A percentile compares a stretch with the other conserved stretches of the same genome.
Conservation (phyloP, 345 rosid genomes). For the Syzygium jambos region DNA sequence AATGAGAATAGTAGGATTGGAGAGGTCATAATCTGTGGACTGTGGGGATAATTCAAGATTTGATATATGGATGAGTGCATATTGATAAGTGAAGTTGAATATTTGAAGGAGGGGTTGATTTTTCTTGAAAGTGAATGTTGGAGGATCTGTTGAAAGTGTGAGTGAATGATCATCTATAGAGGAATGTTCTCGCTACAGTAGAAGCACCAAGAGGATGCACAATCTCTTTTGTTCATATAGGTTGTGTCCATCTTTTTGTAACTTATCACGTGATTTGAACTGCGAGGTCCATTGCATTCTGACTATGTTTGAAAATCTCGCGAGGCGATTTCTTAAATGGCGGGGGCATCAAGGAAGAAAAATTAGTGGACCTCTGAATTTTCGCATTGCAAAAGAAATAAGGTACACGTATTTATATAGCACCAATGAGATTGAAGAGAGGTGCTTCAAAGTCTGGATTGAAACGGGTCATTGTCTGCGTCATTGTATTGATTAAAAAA, state of each 20-base stretch:
- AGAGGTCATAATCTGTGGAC: not conserved
- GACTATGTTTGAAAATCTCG: not conserved
- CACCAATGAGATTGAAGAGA: constrained; percentile 3
- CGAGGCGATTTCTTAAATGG: not conserved
- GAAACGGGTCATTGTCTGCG: constrained; percentile 24
- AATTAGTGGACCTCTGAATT: not conserved
- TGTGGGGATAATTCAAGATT: not conserved
- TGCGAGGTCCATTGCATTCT: not conserved
- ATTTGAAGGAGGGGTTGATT: not conserved
- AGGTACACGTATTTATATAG: not conserved
- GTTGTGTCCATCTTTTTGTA: not conserved
- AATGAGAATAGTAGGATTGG: not conserved
- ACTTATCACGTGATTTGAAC: not conserved
- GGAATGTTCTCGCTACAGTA: not conserved
- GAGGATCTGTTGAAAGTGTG: not conserved
- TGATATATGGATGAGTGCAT: not conserved
- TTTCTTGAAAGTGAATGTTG: not conserved
- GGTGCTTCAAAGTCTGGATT: constrained; percentile 12
- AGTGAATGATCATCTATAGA: not conserved
- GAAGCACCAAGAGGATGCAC: not conserved
- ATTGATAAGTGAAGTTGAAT: constrained; percentile 8
- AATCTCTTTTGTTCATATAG: not conserved
- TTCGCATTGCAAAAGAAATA: not conserved
- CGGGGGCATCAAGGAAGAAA: not conserved
- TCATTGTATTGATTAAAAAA: not conserved